Conservation (phyloP, 2,329 filamentous ascomycete species). For the Cytospora piceae region DNA sequence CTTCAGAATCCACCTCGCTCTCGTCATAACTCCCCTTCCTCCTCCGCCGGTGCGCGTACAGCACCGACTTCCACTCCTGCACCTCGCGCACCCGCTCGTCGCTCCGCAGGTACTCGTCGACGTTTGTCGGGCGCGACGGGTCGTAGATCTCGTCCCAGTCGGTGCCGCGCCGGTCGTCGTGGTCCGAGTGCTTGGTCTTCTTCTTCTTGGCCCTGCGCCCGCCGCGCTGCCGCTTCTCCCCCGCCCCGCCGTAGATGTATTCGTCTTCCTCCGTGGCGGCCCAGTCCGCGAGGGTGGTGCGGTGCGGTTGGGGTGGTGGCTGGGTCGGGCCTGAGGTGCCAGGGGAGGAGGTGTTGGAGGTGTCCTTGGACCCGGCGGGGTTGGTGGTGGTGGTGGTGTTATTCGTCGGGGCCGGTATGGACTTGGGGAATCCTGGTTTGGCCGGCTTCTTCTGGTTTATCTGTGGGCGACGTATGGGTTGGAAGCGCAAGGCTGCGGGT, state of each 20-base stretch:
- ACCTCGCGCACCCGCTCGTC: slow-evolving; percentile 82
- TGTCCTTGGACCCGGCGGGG: slow-evolving; percentile 30
- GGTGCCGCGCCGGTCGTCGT: slow-evolving; percentile 59
- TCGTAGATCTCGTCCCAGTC: slow-evolving; percentile 95
- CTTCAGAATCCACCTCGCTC: slow-evolving; percentile 41
- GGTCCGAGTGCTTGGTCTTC: slow-evolving; percentile 66
- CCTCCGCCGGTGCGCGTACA: slow-evolving; percentile 71
- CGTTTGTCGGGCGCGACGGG: slow-evolving; percentile 77
- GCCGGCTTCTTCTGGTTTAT: slow-evolving; percentile 62
- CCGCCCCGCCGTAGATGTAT: slow-evolving; percentile 65
- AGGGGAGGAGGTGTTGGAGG: slow-evolving; percentile 27
- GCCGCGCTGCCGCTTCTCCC: slow-evolving; percentile 72
- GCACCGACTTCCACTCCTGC: slow-evolving; percentile 80
- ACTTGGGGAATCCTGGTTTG: slow-evolving; percentile 63
- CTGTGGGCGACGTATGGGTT: slow-evolving; percentile 81
- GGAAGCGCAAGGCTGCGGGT: slow-evolving; percentile 72
- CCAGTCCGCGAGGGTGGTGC: slow-evolving; percentile 81
- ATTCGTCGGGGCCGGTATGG: slow-evolving; percentile 43
- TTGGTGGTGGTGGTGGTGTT: slow-evolving; percentile 33
- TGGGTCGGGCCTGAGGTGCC: slow-evolving; percentile 35
- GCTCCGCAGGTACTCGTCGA: slow-evolving; percentile 81
- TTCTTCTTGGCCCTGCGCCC: slow-evolving; percentile 71
- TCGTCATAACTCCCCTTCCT: slow-evolving; percentile 49
- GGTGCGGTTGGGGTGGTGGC: slow-evolving; percentile 52
- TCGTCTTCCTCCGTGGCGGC: slow-evolving; percentile 78